Percentiles rank a stretch among this genome's conserved stretches.
Conservation (phyloP, 306 rosid species). For the Amphicarpaea edgeworthii region DNA sequence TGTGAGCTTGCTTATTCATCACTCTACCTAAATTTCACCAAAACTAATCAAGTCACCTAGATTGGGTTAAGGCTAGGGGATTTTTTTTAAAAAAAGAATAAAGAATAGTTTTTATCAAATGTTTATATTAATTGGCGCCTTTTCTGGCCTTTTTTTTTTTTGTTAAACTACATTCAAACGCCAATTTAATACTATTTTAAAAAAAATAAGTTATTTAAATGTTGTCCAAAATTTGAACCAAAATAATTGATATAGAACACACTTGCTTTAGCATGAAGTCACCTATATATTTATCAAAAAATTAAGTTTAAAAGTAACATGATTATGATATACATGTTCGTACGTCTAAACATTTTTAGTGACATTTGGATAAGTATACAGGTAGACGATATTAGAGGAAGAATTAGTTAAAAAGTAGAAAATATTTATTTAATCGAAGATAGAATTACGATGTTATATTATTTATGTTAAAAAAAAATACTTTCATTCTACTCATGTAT, state of each 20-base stretch:
- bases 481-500: no score
- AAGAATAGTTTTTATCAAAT: neutral
- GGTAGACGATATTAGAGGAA: no score
- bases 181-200: neutral
- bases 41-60: neutral
- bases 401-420: no score
- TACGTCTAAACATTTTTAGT: neutral
- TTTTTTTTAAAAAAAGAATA: neutral
- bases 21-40: slow-evolving; percentile 7
- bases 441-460: no score
- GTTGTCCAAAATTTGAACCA: neutral
- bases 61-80: neutral
- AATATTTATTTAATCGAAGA: no score
- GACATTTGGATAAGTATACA: neutral
- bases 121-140: neutral
- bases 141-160: neutral
- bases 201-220: neutral
- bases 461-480: no score
- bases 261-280: slow-evolving; percentile 7
- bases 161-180: neutral
- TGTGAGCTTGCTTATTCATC: slow-evolving; percentile 8
- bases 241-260: neutral
- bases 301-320: neutral
- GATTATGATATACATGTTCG: neutral
- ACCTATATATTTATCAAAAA: neutral